Evolutionary conservation across 2,329 filamentous ascomycete species (phyloP).

Genomic region (Colletotrichum kahawae): DNA sequence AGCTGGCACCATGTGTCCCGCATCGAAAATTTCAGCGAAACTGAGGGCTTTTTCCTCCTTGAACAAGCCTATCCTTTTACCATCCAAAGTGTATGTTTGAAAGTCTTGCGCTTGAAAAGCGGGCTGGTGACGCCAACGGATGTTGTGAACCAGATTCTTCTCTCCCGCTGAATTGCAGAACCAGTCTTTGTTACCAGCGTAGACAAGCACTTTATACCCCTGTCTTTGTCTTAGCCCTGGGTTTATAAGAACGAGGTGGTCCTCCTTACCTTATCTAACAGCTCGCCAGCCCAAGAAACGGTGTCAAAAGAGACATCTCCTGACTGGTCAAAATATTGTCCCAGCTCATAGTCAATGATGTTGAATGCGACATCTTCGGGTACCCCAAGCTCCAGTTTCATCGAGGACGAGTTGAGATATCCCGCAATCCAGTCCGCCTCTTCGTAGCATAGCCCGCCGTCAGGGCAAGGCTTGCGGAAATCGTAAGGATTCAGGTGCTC

Average conservation of each 20-base stretch:
- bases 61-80: not conserved
- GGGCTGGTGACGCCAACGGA: not conserved
- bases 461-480: not conserved
- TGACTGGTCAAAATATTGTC: not conserved
- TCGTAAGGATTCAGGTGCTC: not conserved
- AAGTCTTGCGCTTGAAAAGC: not conserved
- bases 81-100: not conserved
- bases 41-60: not conserved
- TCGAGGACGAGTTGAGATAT: not conserved
- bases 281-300: not conserved
- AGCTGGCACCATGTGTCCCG: conserved; percentile 3
- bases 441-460: not conserved
- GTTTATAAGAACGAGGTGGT: not conserved
- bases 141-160: not conserved
- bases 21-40: not conserved
- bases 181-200: conserved; percentile 2
- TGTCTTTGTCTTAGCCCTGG: not conserved
- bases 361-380: not conserved
- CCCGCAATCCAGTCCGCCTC: not conserved
- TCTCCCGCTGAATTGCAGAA: not conserved
- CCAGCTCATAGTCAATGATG: not conserved
- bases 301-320: not conserved
- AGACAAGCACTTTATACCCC: not conserved
- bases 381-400: not conserved
- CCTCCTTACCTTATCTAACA: not conserved